phyloP scores from a whole-genome alignment of 2,329 filamentous ascomycete genomes.

The Colletotrichum falcatum region DNA sequence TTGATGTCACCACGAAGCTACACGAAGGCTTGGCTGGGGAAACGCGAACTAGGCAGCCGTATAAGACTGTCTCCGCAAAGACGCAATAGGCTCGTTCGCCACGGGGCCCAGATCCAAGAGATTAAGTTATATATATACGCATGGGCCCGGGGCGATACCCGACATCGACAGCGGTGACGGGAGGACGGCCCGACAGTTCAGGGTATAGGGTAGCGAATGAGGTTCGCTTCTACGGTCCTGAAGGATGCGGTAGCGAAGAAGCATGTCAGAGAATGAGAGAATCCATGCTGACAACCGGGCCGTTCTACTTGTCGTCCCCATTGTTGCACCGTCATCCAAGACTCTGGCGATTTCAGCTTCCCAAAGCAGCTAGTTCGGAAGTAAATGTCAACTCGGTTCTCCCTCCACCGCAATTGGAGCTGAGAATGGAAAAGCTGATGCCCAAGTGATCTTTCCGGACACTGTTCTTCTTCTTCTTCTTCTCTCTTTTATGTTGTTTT shows the following conservation, averaged over 20 bases:
- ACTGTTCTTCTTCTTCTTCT: no score
- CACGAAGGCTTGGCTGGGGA: no score
- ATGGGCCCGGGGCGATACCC: constrained; percentile 2
- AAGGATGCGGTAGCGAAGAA: not conserved
- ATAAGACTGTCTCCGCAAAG: not conserved
- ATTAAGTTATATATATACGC: not conserved
- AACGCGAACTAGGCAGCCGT: not conserved
- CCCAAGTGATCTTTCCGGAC: no score
- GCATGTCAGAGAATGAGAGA: not conserved
- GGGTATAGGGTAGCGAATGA: not conserved
- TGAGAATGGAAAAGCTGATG: not conserved
- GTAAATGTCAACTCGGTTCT: not conserved
- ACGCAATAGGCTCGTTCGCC: not conserved
- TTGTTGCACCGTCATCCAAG: no score
- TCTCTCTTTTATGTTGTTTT: no score
- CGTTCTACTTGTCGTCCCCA: no score
- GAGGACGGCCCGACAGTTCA: no score
- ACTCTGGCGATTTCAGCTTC: not conserved
- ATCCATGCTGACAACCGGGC: no score
- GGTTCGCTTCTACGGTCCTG: no score
- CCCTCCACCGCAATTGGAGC: no score
- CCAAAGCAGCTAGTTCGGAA: not conserved
- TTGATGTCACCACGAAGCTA: not conserved
- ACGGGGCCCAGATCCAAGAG: not conserved
- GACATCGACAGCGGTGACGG: not conserved